Base-by-base conservation (phyloP, 768 basidiomycete species). In the Calvatia gigantea region DNA sequence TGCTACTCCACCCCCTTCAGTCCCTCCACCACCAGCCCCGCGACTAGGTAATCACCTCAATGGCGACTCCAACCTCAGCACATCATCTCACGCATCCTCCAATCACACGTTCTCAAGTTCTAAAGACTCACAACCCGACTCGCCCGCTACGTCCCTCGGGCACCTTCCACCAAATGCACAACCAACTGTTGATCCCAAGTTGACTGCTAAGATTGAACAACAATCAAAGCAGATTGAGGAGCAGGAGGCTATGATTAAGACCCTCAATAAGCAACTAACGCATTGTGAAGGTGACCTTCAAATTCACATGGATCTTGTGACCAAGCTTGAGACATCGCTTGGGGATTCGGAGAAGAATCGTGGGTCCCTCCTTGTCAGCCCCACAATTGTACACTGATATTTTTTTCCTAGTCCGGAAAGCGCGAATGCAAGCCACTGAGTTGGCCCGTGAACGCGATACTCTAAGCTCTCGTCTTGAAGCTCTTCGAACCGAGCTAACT, bases 331-430 rank as follows among this genome's bases (percentile, higher is more conserved):
- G 72, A 81, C 86, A 41, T 92, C 91, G 5, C 77, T 96, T 12
- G 88, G 89, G 47, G 94, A 96, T 64, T 91, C 91, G 19, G 94
- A 96, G 74, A 92, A 96, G 70, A 94, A 94, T 65, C 75, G 92
- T 94, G 70, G 73, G 91, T 83, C 58, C 51, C 32, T 54, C 44
- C 51, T 57, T 23, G 23, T 28, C 42, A 50, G 43, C 21, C 46
- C 42, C 38, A 47, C 8, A 46, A 41, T 47, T 28, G 27, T 23
- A 48, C 51, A 59, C 56, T 19, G 21, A 38, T n/a, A n/a, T 41
- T 19, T 53, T 45, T 39, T 29, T 28, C 53, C 31, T 63, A 94
- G 91, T 96, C 53, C 90, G 94, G 58, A 96, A 96, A 72, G 89
- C 93, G 5, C 90, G 94, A 33, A 87, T 93, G 85, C 94, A 95